These are phyloP conservation scores for Pezicula carpinea DNA, from an alignment of 2,329 filamentous ascomycete species.

Conservation along the genomic window DNA sequence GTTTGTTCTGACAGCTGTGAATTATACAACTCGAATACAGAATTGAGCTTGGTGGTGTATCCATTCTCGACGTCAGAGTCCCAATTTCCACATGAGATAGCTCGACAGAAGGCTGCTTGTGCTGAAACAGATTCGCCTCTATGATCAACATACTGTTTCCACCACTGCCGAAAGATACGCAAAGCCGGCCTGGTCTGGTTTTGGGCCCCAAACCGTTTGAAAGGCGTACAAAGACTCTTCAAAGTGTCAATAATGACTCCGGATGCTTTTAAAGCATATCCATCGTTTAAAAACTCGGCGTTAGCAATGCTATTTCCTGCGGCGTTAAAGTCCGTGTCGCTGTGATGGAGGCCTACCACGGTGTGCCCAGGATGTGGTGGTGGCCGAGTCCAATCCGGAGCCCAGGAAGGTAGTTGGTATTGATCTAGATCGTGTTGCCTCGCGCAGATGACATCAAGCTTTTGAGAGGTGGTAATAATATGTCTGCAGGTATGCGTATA, in stretches of 20 bases:
- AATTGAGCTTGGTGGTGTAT: slow-evolving; percentile 14
- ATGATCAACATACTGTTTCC: slow-evolving; percentile 15
- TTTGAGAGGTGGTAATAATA: slow-evolving; percentile 16
- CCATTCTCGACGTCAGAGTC: slow-evolving; percentile 8
- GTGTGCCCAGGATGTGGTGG: slow-evolving; percentile 4
- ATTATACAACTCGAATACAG: slow-evolving; percentile 13
- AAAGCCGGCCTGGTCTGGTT: slow-evolving; percentile 12
- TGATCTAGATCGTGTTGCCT: slow-evolving; percentile 14
- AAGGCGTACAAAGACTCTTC: slow-evolving; percentile 10
- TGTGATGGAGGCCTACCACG: slow-evolving; percentile 19
- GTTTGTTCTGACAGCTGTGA: slow-evolving; percentile 6
- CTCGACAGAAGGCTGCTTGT: slow-evolving; percentile 14
- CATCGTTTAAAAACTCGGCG: slow-evolving; percentile 11
- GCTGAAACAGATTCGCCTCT: slow-evolving; percentile 5
- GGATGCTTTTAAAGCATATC: slow-evolving; percentile 12
- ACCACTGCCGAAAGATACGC: slow-evolving; percentile 21
- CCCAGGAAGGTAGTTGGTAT: slow-evolving; percentile 20
- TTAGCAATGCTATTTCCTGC: slow-evolving; percentile 13
- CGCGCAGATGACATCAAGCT: slow-evolving; percentile 23
- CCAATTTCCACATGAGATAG: slow-evolving; percentile 23
- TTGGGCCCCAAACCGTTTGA: slow-evolving; percentile 10
- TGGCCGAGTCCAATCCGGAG: slow-evolving; percentile 22
- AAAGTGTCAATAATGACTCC: slow-evolving; percentile 20
- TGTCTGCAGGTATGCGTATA: slow-evolving; percentile 21
- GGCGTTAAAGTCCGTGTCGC: slow-evolving; percentile 6